These are phyloP conservation scores for Venturia pyrina DNA, from an alignment of 2,329 filamentous ascomycete genomes.

Conservation along the genomic window DNA sequence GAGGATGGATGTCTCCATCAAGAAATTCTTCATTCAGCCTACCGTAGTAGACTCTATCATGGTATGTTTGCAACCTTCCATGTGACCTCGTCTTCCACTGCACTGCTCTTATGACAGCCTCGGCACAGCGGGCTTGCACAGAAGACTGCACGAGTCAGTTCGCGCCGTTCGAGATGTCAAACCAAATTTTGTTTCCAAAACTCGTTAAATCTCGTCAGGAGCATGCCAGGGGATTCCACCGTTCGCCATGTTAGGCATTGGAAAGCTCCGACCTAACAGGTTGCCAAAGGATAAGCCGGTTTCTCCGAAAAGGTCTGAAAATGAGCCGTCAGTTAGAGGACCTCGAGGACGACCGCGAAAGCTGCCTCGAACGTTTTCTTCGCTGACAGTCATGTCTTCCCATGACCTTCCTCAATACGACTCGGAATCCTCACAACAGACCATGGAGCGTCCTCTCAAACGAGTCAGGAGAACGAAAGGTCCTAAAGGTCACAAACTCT, in stretches of 20 bases:
- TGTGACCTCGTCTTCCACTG: no score
- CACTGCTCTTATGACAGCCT: background rate
- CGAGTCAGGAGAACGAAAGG: background rate
- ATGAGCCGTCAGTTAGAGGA: background rate
- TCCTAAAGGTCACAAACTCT: background rate
- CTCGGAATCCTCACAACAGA: background rate
- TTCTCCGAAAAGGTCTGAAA: background rate
- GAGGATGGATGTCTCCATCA: no score
- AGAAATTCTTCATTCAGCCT: no score
- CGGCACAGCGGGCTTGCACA: background rate
- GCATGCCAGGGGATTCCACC: background rate
- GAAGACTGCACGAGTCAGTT: background rate
- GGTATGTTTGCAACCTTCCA: no score
- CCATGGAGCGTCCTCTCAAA: background rate
- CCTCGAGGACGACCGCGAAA: slow-evolving; percentile 3
- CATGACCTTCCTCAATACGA: background rate
- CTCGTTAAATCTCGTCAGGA: background rate
- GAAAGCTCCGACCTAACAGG: background rate
- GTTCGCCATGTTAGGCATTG: slow-evolving; percentile 2
- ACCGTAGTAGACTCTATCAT: no score
- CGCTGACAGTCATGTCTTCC: background rate
- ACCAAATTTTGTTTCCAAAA: background rate
- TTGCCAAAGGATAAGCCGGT: background rate
- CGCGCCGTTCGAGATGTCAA: background rate
- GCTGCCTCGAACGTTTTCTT: background rate